A percentile compares a stretch with the other conserved stretches of the same genome.
phyloP scores from a whole-genome alignment of 108 stramenopile species.

The Epipyxis sp. region DNA sequence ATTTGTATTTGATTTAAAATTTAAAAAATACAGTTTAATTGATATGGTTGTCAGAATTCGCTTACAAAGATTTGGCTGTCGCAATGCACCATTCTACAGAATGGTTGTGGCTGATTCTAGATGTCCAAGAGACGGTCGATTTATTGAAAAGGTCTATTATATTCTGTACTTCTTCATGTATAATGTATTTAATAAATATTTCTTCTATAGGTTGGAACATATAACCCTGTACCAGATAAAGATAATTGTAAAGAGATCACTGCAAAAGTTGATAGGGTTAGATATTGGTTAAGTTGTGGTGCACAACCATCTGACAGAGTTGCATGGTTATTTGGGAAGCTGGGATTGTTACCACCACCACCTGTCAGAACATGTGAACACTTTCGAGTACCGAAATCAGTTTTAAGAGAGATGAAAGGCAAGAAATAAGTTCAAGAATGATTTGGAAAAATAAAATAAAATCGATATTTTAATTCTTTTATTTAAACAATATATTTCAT shows the following conservation, averaged over 20 bases:
- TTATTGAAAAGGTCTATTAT: slow-evolving; percentile 56
- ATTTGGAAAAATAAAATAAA: too few relatives aligned
- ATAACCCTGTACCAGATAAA: slow-evolving; percentile 86
- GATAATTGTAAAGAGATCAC: slow-evolving; percentile 92
- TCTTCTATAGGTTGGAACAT: slow-evolving; percentile 76
- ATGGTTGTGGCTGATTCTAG: slow-evolving; percentile 91
- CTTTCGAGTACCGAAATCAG: neutral
- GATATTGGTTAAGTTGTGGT: slow-evolving; percentile 89
- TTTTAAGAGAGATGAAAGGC: neutral
- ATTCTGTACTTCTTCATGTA: neutral
- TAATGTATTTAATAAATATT: too few relatives aligned
- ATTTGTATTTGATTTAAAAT: too few relatives aligned
- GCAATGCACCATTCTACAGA: slow-evolving; percentile 88
- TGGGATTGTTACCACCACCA: slow-evolving; percentile 23
- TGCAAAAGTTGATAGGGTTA: slow-evolving; percentile 81
- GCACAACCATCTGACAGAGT: slow-evolving; percentile 92
- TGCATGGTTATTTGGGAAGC: slow-evolving; percentile 87
- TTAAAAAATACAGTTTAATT: too few relatives aligned
- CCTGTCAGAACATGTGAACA: neutral
- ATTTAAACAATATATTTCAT: too few relatives aligned
- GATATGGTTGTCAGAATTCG: slow-evolving; percentile 89
- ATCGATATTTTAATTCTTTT: too few relatives aligned
- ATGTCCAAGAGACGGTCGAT: slow-evolving; percentile 81
- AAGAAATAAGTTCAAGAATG: too few relatives aligned
- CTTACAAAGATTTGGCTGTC: slow-evolving; percentile 88